Evolutionary conservation across 208 protist species (phyloP).

Genomic region (Acanthamoeba royreba): DNA sequence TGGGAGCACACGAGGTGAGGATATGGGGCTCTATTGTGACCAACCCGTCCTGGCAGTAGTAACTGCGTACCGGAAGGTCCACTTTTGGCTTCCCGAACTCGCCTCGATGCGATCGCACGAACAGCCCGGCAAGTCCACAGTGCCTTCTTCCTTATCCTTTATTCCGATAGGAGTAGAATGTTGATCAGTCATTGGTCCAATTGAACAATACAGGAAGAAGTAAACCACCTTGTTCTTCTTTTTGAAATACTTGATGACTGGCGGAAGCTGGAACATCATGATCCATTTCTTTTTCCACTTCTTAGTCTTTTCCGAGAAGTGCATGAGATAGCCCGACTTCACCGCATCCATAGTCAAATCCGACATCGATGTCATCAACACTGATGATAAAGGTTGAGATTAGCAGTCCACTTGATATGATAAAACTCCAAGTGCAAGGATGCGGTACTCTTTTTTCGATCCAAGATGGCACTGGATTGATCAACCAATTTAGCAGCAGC

Average conservation of each 20-base stretch:
- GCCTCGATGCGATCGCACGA: not conserved
- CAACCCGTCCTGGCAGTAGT: not conserved
- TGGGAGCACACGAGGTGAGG: too few species aligned
- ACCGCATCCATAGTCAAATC: not conserved
- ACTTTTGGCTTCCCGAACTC: not conserved
- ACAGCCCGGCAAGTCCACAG: not conserved
- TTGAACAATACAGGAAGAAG: too few species aligned
- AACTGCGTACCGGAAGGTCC: not conserved
- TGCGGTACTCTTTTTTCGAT: not conserved
- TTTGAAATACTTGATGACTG: not conserved
- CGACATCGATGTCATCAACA: not conserved
- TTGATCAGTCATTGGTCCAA: too few species aligned
- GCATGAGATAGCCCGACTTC: not conserved
- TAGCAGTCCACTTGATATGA: too few species aligned
- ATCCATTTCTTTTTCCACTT: constrained; percentile 10
- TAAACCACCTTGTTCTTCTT: constrained; percentile 19
- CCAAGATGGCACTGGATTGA: not conserved
- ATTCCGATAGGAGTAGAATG: too few species aligned
- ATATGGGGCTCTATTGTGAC: too few species aligned
- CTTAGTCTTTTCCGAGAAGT: not conserved
- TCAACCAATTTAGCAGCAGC: not conserved
- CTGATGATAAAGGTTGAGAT: not conserved
- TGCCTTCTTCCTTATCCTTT: not conserved
- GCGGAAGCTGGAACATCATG: not conserved
- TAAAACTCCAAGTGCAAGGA: not conserved